Evolutionary conservation across 148 eudicot genomes (phyloP).

Genomic region (Vaccinium myrtillus): DNA sequence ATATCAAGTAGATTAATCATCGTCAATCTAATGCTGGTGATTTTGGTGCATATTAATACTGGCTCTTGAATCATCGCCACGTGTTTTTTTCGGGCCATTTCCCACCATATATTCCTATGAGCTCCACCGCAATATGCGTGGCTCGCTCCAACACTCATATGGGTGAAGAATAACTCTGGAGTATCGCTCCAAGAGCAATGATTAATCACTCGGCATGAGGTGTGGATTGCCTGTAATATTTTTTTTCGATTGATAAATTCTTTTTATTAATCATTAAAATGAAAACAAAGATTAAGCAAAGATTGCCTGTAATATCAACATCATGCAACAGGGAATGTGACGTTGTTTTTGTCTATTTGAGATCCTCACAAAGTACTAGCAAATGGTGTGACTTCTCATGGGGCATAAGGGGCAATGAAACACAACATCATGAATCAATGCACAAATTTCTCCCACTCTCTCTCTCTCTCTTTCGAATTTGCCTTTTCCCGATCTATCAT

Average conservation of each 20-base stretch:
- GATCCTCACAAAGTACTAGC: neutral
- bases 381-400: neutral
- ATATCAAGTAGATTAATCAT: too few species aligned
- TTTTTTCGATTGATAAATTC: too few species aligned
- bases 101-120: too few species aligned
- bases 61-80: too few species aligned
- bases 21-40: too few species aligned
- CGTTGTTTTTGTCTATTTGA: neutral
- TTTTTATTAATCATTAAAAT: too few species aligned
- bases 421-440: neutral
- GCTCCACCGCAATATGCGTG: neutral
- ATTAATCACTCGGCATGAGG: neutral
- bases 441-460: too few species aligned
- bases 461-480: neutral
- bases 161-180: neutral
- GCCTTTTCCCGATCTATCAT: neutral
- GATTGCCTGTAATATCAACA: neutral
- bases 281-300: too few species aligned
- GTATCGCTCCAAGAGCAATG: neutral
- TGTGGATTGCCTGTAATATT: neutral
- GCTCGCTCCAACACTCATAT: neutral
- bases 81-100: too few species aligned
- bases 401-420: neutral
- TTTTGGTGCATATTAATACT: too few species aligned
- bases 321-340: neutral